Evolutionary conservation across 257 asterid genomes (phyloP), one percentile per base, ranked within the genome.

Genomic region (Solanum lycopersicoides): DNA sequence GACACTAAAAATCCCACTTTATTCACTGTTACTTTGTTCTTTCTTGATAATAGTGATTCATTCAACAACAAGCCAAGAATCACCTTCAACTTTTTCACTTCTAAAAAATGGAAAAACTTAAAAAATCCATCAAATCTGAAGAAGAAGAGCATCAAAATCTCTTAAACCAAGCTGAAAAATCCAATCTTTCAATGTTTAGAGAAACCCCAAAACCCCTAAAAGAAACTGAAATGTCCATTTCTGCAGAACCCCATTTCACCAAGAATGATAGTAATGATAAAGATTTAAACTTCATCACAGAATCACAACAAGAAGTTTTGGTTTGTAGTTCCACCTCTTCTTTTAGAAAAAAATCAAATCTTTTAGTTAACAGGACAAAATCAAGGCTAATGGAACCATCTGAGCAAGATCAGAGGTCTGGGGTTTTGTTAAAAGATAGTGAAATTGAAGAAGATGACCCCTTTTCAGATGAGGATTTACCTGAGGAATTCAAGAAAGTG

Each of bases 371-470:
- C 2, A 93, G 82, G 66, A 92, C 94, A 18, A 94, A 93, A 88
- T 96, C 99, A 30, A 88, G 98, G 76, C 88, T 93, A 69, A 68
- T 92, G 13, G 98, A 96, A 91, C 94, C 89, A 41, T 97, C 94
- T 45, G 95, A 93, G 7, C 84, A 50, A 79, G 91, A 79, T 39
- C 93, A 25, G 80, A 93, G 86, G 86, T 91, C 98, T 66, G 97
- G 93, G 89, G 2, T 86, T 9, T 30, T 93, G 7, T 94, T 93
- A 6, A 93, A 87, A 79, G 92, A 89, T 7, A 89, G 94, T 86
- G 96, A 94, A 42, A 56, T 89, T 9, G 98, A 96, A 39, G 99
- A 96, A n/a, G 99, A 96, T 5, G 98, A 95, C 30, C 95, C 98
- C 7, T 96, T 96, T 80, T 85, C 93, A n/a, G 98, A 94, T 10